Base-by-base conservation (phyloP, 2,329 filamentous ascomycete genomes). In the Penicillium sp. region DNA sequence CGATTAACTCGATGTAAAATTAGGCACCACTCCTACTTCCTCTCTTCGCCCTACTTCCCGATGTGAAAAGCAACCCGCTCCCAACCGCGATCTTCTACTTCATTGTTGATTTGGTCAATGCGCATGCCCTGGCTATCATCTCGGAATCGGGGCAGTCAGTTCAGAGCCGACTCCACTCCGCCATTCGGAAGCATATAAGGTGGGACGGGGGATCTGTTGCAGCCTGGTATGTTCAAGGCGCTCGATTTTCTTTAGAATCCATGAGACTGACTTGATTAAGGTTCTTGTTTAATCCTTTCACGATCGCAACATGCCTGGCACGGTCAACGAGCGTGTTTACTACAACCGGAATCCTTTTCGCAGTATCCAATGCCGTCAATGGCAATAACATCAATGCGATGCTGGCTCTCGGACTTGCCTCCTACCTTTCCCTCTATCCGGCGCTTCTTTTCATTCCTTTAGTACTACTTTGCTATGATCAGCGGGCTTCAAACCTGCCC, bases 231-330 rank as follows among this genome's bases (percentile, higher is more conserved):
- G 82, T 65, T 38, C 13, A 26, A 23, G 43, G 31, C 18, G 18
- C 10, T 8, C 21, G 0, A 31, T 36, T 8, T 28, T 1, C 1
- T 23, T 34, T 15, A 16, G 31, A 24, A 23, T 38, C 24, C 42
- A 44, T 59, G 42, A 26, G 54, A 16, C 48, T 53, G 9, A 55
- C 12, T 60, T 43, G 18, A 29, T 10, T n/a, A 9, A 94, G 90
- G 60, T 97, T 90, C 69, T 82, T 99, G 2, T 93, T 97, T 76
- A 97, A 95, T 70, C 94, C 94, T 0, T 95, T 96, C 69, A 95
- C 92, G 1, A 84, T 99, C 55, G 85, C 91, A 42, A 92, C 91
- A 16, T 97, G 93, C 70, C 81, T 99, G 53, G 93, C 89, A 24
- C 88, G 93, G 38, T 89, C 94, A 1, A 96, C 93, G 0, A 89